Evolutionary conservation across 1,284 basidiomycete genomes (phyloP).

Genomic region (Somion occarium): DNA sequence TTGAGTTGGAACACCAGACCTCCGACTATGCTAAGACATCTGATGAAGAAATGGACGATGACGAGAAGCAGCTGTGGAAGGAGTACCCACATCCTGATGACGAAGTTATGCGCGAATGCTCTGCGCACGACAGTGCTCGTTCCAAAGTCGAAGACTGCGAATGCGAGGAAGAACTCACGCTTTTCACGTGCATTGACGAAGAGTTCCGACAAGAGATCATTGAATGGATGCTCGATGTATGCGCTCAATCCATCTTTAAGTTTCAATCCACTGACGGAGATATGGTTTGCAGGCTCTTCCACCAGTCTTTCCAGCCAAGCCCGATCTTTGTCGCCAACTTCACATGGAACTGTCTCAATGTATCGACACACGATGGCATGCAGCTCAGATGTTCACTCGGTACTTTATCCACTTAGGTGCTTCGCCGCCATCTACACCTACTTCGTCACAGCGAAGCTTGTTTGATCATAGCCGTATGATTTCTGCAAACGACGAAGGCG

Average conservation of each 20-base stretch:
- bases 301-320: constrained; percentile 14
- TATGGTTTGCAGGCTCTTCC: constrained; percentile 18
- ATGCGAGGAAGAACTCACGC: neutral
- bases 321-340: constrained; percentile 32
- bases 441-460: constrained; percentile 10
- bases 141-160: neutral
- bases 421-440: constrained; percentile 10
- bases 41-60: constrained; percentile 2
- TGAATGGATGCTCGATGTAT: constrained; percentile 40
- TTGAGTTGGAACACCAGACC: neutral
- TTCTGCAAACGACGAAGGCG: constrained; percentile 24
- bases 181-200: constrained; percentile 23
- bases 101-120: neutral
- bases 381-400: constrained; percentile 49
- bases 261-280: constrained; percentile 3
- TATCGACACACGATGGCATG: constrained; percentile 56
- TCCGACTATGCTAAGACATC: neutral
- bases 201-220: constrained; percentile 30
- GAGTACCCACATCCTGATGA: constrained; percentile 1
- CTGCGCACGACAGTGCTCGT: neutral
- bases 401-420: constrained; percentile 37
- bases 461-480: neutral
- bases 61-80: constrained; percentile 4
- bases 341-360: constrained; percentile 48
- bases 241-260: constrained; percentile 1